Conservation (phyloP, 495 filamentous ascomycete species). For the Tuber indicum region DNA sequence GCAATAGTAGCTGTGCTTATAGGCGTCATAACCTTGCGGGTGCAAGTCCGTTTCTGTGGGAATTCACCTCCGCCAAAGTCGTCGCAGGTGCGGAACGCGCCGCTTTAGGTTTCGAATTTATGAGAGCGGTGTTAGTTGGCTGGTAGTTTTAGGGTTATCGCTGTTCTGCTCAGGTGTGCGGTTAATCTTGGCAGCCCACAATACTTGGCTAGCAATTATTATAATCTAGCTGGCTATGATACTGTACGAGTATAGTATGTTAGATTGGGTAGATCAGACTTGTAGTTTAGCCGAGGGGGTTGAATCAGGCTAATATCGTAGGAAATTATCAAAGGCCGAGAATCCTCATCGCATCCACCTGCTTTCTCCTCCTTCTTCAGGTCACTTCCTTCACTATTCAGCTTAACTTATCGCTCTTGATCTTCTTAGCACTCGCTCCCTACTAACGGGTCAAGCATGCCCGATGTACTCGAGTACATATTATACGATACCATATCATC, state of each 20-base stretch:
- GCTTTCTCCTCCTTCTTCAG: not conserved
- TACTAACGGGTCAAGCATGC: not conserved
- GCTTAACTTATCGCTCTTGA: not conserved
- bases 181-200: not conserved
- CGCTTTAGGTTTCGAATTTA: not conserved
- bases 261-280: not conserved
- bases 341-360: not conserved
- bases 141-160: not conserved
- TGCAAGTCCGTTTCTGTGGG: not conserved
- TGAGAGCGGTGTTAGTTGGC: not conserved
- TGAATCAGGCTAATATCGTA: not conserved
- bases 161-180: not conserved
- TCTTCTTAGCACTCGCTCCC: not conserved
- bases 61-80: not conserved
- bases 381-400: not conserved
- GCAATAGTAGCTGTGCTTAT: too few relatives aligned
- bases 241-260: not conserved
- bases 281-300: not conserved
- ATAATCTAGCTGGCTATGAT: not conserved
- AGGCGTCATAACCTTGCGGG: too few relatives aligned
- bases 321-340: not conserved
- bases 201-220: not conserved
- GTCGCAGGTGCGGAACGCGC: not conserved
- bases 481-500: not conserved
- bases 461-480: not conserved